A percentile compares a stretch with the other conserved stretches of the same genome.
Conservation (phyloP, 2,329 filamentous ascomycete species). For the Cladophialophora immunda region DNA sequence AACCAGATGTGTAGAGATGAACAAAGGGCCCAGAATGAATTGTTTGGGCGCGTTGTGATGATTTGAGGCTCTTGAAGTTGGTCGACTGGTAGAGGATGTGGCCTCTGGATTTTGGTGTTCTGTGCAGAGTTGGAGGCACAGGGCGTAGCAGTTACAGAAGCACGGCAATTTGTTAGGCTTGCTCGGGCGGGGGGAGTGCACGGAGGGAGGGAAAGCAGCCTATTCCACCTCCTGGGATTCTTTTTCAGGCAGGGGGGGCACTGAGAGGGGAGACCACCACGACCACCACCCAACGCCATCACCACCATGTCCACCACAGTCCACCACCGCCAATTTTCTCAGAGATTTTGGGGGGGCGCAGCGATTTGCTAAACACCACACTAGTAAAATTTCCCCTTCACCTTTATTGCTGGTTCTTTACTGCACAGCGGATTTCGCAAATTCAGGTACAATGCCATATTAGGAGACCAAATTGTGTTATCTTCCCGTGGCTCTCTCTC, state of each 20-base stretch:
- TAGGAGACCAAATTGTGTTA: background rate
- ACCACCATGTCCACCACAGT: background rate
- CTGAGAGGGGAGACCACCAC: background rate
- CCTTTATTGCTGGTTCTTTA: background rate
- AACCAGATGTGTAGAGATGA: constrained; percentile 53
- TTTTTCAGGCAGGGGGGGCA: background rate
- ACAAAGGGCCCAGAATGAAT: constrained; percentile 57
- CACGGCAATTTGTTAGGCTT: constrained; percentile 8
- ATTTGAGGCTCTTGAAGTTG: constrained; percentile 43
- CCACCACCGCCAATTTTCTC: background rate
- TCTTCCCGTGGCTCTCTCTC: background rate
- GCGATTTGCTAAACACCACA: background rate
- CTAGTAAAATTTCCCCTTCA: constrained; percentile 4
- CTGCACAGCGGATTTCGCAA: background rate
- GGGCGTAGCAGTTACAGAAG: constrained; percentile 15
- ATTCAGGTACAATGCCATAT: background rate
- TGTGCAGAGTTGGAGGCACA: constrained; percentile 22
- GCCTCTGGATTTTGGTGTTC: constrained; percentile 23
- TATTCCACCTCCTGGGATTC: constrained; percentile 9
- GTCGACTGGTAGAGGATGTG: constrained; percentile 17
- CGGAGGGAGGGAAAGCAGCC: constrained; percentile 6
- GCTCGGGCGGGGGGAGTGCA: constrained; percentile 5
- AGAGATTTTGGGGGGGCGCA: constrained; percentile 2
- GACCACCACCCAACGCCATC: background rate
- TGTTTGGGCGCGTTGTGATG: constrained; percentile 51